Base-by-base conservation (phyloP, 352 stramenopile species). In the Pilasporangium apinafurcum region DNA sequence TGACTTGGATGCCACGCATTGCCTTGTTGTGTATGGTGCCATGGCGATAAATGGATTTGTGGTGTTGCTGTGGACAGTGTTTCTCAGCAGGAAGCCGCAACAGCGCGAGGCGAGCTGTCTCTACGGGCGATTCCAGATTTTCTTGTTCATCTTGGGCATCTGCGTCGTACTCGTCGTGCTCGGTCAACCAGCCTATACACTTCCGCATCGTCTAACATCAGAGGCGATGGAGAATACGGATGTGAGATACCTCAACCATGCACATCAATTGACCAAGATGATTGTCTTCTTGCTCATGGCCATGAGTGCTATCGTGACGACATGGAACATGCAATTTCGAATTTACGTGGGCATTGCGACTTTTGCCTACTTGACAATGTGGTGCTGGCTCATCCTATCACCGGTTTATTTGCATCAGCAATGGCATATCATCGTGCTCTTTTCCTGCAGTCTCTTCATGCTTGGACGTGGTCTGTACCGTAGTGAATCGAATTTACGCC, bases 311-410 rank as follows among this genome's bases (percentile, higher is more conserved):
- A 63, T 81, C 27, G 62, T 68, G 6, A 82, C 59, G 24, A 62
- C 69, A 13, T 86, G 74, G 68, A 67, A 69, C 36, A 57, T 60
- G n/a, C 71, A 84, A 42, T 79, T 86, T 45, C 26, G 72, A 17
- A 37, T 56, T 12, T 86, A 67, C 48, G 63, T 48, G 6, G 40
- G 28, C 2, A 39, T 74, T 18, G 59, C 59, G 5, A 36, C 20
- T 8, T 51, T 66, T n/a, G 43, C 67, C 0, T 18, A 59, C 12
- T 16, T 68, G 5, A 49, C 41, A 9, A 29, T 76, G 6, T 51
- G 46, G 8, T 54, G 34, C 12, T 84, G 68, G 70, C 51, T 78
- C 17, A 55, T 50, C 14, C 14, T 34, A 0, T 32, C 33, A 4
- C 35, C 44, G 0, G 37, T 45, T 1, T 78, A 65, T 34, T 24